These are phyloP conservation scores for Botryotinia calthae DNA, from an alignment of 2,329 filamentous ascomycete genomes.

Conservation along the genomic window DNA sequence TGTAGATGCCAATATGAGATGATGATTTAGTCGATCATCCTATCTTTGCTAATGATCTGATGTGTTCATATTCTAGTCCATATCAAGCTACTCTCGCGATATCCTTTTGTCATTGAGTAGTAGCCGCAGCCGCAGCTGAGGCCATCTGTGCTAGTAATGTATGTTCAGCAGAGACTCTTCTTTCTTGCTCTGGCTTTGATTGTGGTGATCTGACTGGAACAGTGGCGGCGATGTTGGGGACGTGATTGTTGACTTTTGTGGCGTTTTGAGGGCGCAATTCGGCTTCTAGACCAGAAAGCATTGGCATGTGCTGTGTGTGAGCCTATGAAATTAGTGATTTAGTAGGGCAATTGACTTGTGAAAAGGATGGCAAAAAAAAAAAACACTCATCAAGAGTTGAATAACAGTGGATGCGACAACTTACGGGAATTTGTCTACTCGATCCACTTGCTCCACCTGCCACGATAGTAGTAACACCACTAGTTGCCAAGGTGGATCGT, in stretches of 20 bases:
- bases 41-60: not conserved
- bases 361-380: too few relatives aligned
- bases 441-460: constrained; percentile 1
- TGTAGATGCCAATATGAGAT: not conserved
- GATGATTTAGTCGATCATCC: not conserved
- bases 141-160: constrained; percentile 27
- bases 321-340: not conserved
- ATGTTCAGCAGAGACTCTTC: constrained; percentile 11
- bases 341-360: not conserved
- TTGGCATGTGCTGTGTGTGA: not conserved
- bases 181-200: constrained; percentile 7
- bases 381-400: not conserved
- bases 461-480: constrained; percentile 7
- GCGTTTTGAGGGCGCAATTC: constrained; percentile 1
- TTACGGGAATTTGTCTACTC: not conserved
- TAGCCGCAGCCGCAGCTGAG: constrained; percentile 27
- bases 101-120: constrained; percentile 2
- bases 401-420: not conserved
- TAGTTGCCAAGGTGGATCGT: not conserved
- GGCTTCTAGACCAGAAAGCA: constrained; percentile 14
- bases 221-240: not conserved
- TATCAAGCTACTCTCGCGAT: not conserved
- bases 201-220: constrained; percentile 5
- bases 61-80: not conserved
- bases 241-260: not conserved